Conservation (phyloP, 2,329 filamentous ascomycete genomes). For the Tolypocladium amazonense region DNA sequence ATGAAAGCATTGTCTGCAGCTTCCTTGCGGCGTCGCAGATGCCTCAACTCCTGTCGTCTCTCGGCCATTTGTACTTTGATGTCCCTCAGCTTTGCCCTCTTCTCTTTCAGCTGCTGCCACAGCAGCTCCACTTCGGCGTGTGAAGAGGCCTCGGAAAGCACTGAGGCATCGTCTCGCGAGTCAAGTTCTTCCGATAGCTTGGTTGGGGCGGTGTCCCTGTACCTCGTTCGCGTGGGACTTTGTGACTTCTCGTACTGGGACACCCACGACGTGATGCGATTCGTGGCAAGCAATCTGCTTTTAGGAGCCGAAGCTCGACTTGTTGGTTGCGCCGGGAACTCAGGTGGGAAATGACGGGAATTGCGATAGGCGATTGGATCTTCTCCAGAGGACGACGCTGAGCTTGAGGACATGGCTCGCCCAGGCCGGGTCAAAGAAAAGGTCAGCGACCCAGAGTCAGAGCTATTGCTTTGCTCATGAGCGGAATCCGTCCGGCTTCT, state of each 20-base stretch:
- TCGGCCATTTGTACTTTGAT: slow-evolving; percentile 20
- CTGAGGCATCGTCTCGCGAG: slow-evolving; percentile 6
- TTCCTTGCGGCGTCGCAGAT: slow-evolving; percentile 20
- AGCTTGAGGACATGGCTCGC: slow-evolving; percentile 10
- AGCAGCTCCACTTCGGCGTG: slow-evolving; percentile 21
- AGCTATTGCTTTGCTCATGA: neutral
- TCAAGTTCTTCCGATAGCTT: slow-evolving; percentile 4
- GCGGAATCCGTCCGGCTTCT: neutral
- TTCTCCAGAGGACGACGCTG: slow-evolving; percentile 14
- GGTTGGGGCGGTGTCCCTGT: slow-evolving; percentile 3
- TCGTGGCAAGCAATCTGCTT: slow-evolving; percentile 17
- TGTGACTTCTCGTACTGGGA: slow-evolving; percentile 18
- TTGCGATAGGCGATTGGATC: slow-evolving; percentile 18
- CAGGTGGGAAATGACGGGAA: slow-evolving; percentile 20
- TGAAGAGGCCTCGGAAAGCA: slow-evolving; percentile 10
- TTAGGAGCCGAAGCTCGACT: slow-evolving; percentile 9
- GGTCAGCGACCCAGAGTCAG: slow-evolving; percentile 10
- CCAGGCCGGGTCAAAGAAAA: slow-evolving; percentile 13
- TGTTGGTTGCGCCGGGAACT: slow-evolving; percentile 15
- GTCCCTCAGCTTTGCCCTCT: slow-evolving; percentile 16
- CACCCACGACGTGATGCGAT: slow-evolving; percentile 23
- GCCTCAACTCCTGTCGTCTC: slow-evolving; percentile 18
- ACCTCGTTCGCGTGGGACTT: slow-evolving; percentile 9
- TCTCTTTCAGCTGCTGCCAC: slow-evolving; percentile 25
- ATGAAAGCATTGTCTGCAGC: slow-evolving; percentile 29